These are phyloP conservation scores for Paecilomyces variotii DNA, from an alignment of 2,329 filamentous ascomycete species.

Conservation along the genomic window DNA sequence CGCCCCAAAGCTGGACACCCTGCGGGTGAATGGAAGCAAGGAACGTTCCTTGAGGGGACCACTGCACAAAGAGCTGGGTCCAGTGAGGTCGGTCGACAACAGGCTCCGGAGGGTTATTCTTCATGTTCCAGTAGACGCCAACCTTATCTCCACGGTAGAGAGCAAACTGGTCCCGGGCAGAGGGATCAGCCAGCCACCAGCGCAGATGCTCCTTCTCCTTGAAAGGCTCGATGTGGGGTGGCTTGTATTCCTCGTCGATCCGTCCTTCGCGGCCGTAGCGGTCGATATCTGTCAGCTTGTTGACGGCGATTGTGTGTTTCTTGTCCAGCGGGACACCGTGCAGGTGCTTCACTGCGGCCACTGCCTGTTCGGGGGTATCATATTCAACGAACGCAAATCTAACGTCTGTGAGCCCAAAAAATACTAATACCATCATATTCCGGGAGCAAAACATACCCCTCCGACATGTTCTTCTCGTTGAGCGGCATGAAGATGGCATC, in stretches of 20 bases:
- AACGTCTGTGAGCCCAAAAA: slow-evolving; percentile 11
- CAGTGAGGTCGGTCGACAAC: slow-evolving; percentile 90
- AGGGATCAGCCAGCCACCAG: slow-evolving; percentile 84
- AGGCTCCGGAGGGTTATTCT: slow-evolving; percentile 78
- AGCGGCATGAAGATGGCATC: slow-evolving; percentile 92
- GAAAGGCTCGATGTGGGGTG: slow-evolving; percentile 77
- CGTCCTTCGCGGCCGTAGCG: slow-evolving; percentile 90
- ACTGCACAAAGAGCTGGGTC: slow-evolving; percentile 97
- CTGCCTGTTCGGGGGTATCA: slow-evolving; percentile 79
- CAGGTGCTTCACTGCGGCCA: slow-evolving; percentile 80
- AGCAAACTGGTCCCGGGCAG: slow-evolving; percentile 88
- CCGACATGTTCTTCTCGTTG: slow-evolving; percentile 74
- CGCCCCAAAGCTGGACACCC: slow-evolving; percentile 96
- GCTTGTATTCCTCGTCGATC: slow-evolving; percentile 81
- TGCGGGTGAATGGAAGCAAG: slow-evolving; percentile 91
- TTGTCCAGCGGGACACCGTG: slow-evolving; percentile 86
- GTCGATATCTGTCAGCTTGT: slow-evolving; percentile 98
- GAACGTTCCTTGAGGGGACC: slow-evolving; percentile 92
- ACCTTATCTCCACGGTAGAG: slow-evolving; percentile 90
- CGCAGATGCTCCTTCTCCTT: slow-evolving; percentile 87
- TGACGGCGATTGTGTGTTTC: slow-evolving; percentile 89
- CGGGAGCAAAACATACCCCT: slow-evolving; percentile 55
- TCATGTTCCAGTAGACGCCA: slow-evolving; percentile 97
- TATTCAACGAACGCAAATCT: slow-evolving; percentile 98
- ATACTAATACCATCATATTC: slow-evolving; percentile 1